Evolutionary conservation across 768 basidiomycete genomes (phyloP), one percentile per base, ranked within the genome.

Genomic region (Hypholoma sublateritium): DNA sequence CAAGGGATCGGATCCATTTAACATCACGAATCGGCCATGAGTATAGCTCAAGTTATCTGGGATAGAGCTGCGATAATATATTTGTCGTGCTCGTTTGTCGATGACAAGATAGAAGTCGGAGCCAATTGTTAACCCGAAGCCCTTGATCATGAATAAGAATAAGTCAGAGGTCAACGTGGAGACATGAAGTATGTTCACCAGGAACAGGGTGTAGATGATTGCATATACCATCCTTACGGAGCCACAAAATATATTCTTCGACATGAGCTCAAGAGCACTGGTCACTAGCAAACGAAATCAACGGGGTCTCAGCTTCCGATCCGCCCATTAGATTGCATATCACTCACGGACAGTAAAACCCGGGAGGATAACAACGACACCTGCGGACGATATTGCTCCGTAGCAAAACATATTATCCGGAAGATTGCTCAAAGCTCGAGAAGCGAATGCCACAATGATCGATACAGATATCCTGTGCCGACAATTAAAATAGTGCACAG

Each of bases 291-390:
- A 35, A 39, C 7, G 24, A 9, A 13, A 45, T 28, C 44, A 14
- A 22, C 35, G n/a, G 46, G 51, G 42, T 61, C 16, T 35, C n/a
- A 45, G 34, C n/a, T 17, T 5, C 28, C 5, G 6, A 9, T 9
- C 28, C 28, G 5, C 9, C 28, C 32, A 19, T 21, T 16, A 42
- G 54, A 32, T 52, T 50, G 28, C 53, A 58, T n/a, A 51, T n/a
- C 2, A 74, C 89, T 72, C 66, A 91, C 91, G 73, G 54, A 92
- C 81, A 12, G 89, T 89, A 65, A 91, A 95, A 25, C 92, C 93
- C 8, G 93, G 93, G 13, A 95, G 82, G 60, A 96, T 93, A 46
- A 92, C 80, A n/a, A 95, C 90, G 8, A 95, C 89, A 1, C 92
- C 92, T 32, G 91, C 90, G 11, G 91, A 92, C 8, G 94, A 91